Evolutionary conservation across 2,329 filamentous ascomycete genomes (phyloP), one percentile per base, ranked within the genome.

Genomic region (Macroventuria anomochaeta): DNA sequence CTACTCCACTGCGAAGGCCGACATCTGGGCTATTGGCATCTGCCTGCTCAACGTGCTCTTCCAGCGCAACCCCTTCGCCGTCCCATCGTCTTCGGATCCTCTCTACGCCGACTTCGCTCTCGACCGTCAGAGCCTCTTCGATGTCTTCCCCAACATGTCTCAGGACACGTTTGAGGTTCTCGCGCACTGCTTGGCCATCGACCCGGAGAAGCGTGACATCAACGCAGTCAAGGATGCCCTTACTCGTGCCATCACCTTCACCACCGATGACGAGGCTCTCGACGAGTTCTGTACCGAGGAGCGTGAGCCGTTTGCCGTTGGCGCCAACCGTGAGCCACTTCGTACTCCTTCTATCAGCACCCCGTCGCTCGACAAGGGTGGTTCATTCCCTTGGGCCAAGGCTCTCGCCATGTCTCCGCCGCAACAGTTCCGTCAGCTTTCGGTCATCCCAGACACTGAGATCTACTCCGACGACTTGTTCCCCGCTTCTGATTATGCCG

Each of bases 131-230:
- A 96, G 90, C 33, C 85, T 99, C 53, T 99, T 99, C 74, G 95
- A 99, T 74, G 91, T 97, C 68, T 99, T 99, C 76, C 93, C 95
- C 32, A 93, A 90, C 75, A 96, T 99, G 93, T 97, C 93, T 42
- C 91, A 96, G 75, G 95, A 99, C 75, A 97, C 95, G 0, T 99
- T 90, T 70, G 92, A 97, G 76, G 91, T 99, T 63, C 86, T 99
- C 75, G 86, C 88, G 46, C 85, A 96, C 77, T 96, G 91, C 75
- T 85, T 99, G 85, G 91, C 91, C 67, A 79, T 99, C 64, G 93
- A 99, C 71, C 95, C 95, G 10, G 85, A 83, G 74, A 96, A 92
- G 81, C 89, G 95, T 49, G 96, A 93, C 28, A 81, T 99, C 41
- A 80, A 83, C 26, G 90, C 85, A 55, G 87, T 91, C 56, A 90